Evolutionary conservation across 2,329 filamentous ascomycete species (phyloP), one percentile per base, ranked within the genome.

Genomic region (Chaetomium olivaceum): DNA sequence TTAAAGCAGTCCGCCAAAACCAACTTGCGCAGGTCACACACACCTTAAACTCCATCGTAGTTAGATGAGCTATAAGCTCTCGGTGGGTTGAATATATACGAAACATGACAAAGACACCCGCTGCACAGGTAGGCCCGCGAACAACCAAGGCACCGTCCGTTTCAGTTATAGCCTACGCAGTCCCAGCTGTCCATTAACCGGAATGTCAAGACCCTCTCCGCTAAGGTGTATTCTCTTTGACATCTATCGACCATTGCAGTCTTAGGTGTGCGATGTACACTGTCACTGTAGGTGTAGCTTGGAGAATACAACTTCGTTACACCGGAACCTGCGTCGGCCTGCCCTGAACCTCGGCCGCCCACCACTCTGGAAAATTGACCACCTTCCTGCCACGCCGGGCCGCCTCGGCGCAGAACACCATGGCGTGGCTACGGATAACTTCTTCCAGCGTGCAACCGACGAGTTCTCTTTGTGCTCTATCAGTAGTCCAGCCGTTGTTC

Each of bases 351-450:
- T 87, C 81, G 65, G 77, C 75, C 36, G 79, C 77, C 92, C 92
- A 97, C 91, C 92, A 97, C 56, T 83, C 77, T 52, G 79, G 78
- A 88, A 91, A 97, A 70, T 90, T 83, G 4, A 98, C 79, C 8
- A 95, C 88, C 74, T 84, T 88, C 73, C 85, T 87, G 59, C 84
- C 82, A 58, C 80, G 82, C 73, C 94, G 85, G 5, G 94, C 92
- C 72, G 96, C 91, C 78, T 98, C 95, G 0, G 94, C 95, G 27
- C 92, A 93, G 80, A 97, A 99, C 0, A 97, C 94, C 78, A 95
- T 86, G 1, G 91, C 93, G 79, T 98, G 95, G 73, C 92, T 96
- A 58, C 90, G 84, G n/a, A 98, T 84, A 1, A 90, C 87, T 74
- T 98, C 95, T 64, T 97, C 92, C 8, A 97, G 79, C 14, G 89